Percentiles rank a stretch among this genome's conserved stretches.
Evolutionary conservation across 495 filamentous ascomycete species (phyloP).

Genomic region (Tuber aestivum): DNA sequence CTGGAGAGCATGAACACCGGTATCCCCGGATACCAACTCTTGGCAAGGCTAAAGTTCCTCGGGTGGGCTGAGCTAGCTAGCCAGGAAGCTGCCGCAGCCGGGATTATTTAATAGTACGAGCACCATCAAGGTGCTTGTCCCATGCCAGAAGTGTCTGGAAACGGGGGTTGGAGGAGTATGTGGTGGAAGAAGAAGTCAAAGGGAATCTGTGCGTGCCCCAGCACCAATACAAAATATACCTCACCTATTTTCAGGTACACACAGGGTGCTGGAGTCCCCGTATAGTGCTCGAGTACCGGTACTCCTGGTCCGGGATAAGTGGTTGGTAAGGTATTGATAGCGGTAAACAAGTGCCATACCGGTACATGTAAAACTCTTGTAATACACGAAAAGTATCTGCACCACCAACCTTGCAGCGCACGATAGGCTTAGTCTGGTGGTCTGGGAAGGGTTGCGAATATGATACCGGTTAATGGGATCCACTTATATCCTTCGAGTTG

Average conservation of each 20-base stretch:
- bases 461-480: too few relatives aligned
- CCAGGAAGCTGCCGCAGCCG: background rate
- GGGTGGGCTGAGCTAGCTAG: background rate
- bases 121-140: background rate
- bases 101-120: background rate
- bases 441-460: too few relatives aligned
- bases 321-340: background rate
- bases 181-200: background rate
- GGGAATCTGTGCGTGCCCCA: background rate
- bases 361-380: background rate
- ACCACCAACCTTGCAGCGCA: too few relatives aligned
- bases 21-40: slow-evolving; percentile 1
- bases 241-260: background rate
- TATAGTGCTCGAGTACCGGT: background rate
- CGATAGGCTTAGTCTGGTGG: too few relatives aligned
- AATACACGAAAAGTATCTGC: too few relatives aligned
- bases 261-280: too few relatives aligned
- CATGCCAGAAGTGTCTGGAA: background rate
- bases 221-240: background rate
- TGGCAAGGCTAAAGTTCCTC: background rate
- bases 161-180: background rate
- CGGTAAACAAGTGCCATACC: background rate
- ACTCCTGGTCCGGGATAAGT: background rate
- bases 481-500: too few relatives aligned
- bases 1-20: background rate